Base-by-base conservation (phyloP, 768 basidiomycete genomes). In the Tylopilus plumbeoviolaceoides region DNA sequence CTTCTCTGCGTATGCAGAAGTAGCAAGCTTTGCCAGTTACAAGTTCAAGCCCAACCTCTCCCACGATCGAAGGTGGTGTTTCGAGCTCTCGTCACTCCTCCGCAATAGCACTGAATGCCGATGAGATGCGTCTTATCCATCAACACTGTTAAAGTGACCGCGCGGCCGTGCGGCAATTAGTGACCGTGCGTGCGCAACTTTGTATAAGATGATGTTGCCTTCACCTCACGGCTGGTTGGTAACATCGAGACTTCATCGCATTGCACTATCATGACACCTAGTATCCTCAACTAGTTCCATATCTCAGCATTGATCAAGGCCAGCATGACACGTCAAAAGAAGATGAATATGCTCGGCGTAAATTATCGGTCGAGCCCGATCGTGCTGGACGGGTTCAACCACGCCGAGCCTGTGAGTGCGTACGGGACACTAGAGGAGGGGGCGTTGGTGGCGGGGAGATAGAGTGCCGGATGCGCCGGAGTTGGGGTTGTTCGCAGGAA, bases 391-490 rank as follows among this genome's bases (percentile, higher is more conserved):
- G n/a, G n/a, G 50, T 64, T 66, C 15, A 33, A 58, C 39, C 56
- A 54, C 1, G 59, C 47, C 1, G 60, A 27, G 6, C 58, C 51
- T 1, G 44, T 54, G 38, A 46, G 27, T 28, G 50, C 63, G 7
- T 64, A 64, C 7, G 49, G 56, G 18, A 5, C 46, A 11, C 18
- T 64, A 7, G 55, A 62, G 5, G 68, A 71, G 40, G 64, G 59
- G 0, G 58, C 48, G 9, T 41, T 77, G 5, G 58, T 64, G 1
- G 78, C 76, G 5, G 77, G n/a, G 77, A 1, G 77, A 79, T 58
- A 66, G 77, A 33, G 75, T 75, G 9, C 75, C 75, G 1, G 75
- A 78, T 52, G 74, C 76, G 4, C 64, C 74, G 0, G 68, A 54
- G 14, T 61, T 78, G 0, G 68, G 55, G 15, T 59, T 77, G 21